phyloP scores from a whole-genome alignment of 2,329 filamentous ascomycete species.

The Teratosphaeria pseudoeucalypti region DNA sequence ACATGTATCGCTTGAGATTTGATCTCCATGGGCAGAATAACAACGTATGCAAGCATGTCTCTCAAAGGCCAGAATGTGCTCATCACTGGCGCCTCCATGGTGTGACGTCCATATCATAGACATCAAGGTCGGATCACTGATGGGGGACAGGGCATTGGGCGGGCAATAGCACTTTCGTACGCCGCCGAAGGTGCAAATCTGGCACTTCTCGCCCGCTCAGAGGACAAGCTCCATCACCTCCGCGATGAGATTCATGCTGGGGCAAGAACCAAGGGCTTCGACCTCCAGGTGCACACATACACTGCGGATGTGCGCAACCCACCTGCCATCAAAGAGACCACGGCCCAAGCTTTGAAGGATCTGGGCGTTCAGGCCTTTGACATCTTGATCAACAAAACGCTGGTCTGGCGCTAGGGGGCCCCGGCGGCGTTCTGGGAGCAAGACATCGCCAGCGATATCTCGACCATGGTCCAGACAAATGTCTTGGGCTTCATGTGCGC shows the following conservation, averaged over 20 bases:
- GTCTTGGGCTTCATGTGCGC: conserved; percentile 39
- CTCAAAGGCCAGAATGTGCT: conserved; percentile 11
- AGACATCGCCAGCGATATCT: conserved; percentile 29
- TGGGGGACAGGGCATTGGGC: conserved; percentile 32
- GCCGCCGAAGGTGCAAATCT: conserved; percentile 32
- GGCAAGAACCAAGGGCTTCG: neutral
- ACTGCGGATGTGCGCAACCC: conserved; percentile 25
- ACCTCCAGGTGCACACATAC: conserved; percentile 17
- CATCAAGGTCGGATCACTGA: neutral
- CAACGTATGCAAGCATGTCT: conserved; percentile 2
- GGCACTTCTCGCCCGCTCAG: conserved; percentile 34
- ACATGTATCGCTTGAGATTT: neutral
- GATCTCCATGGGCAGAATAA: neutral
- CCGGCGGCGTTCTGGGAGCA: conserved; percentile 34
- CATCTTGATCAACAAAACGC: conserved; percentile 42
- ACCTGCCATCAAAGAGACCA: conserved; percentile 23
- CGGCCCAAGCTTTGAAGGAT: conserved; percentile 24
- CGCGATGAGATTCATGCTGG: conserved; percentile 8
- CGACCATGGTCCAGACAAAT: conserved; percentile 39
- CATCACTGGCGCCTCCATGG: conserved; percentile 13
- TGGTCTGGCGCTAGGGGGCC: conserved; percentile 39
- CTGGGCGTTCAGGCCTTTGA: conserved; percentile 29
- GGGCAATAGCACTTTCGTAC: conserved; percentile 32
- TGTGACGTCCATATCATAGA: neutral
- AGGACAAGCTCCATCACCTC: conserved; percentile 18